These are phyloP conservation scores for Cytidiella melzeri DNA, from an alignment of 768 basidiomycete species.

Conservation along the genomic window DNA sequence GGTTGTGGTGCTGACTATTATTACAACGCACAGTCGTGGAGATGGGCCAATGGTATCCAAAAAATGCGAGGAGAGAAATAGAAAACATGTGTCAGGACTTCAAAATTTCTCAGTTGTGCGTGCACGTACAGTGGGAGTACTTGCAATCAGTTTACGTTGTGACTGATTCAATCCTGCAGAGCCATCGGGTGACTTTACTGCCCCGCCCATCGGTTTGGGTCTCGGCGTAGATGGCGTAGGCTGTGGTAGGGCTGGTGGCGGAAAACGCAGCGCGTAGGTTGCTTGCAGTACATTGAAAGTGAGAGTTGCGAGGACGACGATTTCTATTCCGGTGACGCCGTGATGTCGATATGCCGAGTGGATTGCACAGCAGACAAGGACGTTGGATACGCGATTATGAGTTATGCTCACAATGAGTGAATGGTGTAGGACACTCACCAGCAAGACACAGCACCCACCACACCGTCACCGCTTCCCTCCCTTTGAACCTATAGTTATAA, in stretches of 20 bases:
- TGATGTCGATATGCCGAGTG: too few relatives aligned
- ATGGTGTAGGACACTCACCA: conserved; percentile 19
- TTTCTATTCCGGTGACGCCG: too few relatives aligned
- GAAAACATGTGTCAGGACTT: too few relatives aligned
- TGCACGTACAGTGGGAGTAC: conserved; percentile 10
- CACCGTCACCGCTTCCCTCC: conserved; percentile 4
- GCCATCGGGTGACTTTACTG: conserved; percentile 1
- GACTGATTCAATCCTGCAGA: not conserved
- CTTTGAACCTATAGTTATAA: not conserved
- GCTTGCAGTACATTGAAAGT: conserved; percentile 31
- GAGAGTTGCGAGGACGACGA: conserved; percentile 25
- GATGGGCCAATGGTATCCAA: too few relatives aligned
- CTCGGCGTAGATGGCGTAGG: conserved; percentile 16
- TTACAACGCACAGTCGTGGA: too few relatives aligned
- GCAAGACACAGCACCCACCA: conserved; percentile 23
- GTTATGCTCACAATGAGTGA: not conserved
- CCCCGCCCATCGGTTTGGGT: not conserved
- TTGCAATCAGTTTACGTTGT: conserved; percentile 2
- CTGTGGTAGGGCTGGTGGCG: conserved; percentile 25
- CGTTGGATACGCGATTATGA: too few relatives aligned
- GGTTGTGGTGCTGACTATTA: conserved; percentile 23
- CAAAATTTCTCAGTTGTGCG: conserved; percentile 21
- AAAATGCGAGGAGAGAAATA: too few relatives aligned
- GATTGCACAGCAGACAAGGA: too few relatives aligned
- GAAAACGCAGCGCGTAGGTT: conserved; percentile 30